Conservation (phyloP, 306 rosid genomes). For the Casuarina glauca region DNA sequence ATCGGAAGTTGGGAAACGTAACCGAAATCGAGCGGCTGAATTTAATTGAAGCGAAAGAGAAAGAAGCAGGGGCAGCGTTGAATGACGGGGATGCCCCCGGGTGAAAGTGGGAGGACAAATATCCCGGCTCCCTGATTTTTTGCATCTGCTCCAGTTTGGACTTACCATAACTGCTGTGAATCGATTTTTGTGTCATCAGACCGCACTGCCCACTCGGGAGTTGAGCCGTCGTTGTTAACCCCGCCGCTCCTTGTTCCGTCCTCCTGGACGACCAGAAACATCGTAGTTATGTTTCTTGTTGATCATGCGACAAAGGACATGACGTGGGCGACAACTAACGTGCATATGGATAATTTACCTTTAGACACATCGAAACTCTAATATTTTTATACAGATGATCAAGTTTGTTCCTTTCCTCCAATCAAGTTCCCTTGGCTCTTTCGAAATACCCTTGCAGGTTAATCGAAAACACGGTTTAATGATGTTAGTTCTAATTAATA, state of each 20-base stretch:
- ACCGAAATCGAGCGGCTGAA: neutral
- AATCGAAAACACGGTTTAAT: no score
- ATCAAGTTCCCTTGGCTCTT: neutral
- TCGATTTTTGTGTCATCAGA: slow-evolving; percentile 15
- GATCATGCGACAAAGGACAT: neutral
- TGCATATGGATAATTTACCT: neutral
- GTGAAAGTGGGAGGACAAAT: slow-evolving; percentile 3
- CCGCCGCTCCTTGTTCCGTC: neutral
- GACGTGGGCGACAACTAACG: neutral
- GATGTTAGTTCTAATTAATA: no score
- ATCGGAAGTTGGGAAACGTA: no score
- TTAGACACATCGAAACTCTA: no score
- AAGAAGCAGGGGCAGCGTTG: neutral
- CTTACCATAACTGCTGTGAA: neutral
- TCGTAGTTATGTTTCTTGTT: neutral
- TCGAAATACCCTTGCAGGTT: neutral
- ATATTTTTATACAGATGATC: no score
- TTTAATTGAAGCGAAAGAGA: no score
- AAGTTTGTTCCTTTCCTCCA: neutral
- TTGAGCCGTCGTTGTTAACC: neutral
- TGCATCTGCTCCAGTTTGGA: no score
- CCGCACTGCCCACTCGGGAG: neutral
- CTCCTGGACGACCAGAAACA: neutral
- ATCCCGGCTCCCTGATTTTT: no score
- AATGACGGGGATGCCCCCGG: neutral